These are phyloP conservation scores for Limnanthes douglasii DNA, from an alignment of 345 rosid genomes.

Conservation along the genomic window DNA sequence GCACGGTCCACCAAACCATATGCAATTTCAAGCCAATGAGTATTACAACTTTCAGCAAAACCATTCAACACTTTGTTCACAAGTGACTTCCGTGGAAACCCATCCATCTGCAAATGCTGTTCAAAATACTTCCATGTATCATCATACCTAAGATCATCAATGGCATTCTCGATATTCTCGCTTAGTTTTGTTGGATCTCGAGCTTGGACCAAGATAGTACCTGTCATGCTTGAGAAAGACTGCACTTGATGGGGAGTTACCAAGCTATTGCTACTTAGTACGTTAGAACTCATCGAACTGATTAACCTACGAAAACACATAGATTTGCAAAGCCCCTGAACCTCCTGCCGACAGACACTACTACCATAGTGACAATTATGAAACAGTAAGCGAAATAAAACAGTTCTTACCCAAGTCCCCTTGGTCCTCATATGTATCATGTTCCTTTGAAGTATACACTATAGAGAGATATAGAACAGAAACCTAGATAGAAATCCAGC, in stretches of 20 bases:
- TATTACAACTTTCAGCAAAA: slow-evolving; percentile 44
- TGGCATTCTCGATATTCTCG: slow-evolving; percentile 41
- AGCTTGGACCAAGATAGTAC: slow-evolving; percentile 67
- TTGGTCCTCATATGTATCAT: no score
- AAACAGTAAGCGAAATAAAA: no score
- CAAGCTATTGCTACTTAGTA: no score
- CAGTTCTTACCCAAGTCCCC: no score
- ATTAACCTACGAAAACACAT: no score
- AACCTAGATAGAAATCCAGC: no score
- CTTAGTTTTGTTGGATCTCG: slow-evolving; percentile 61
- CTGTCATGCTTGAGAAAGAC: slow-evolving; percentile 26
- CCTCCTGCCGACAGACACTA: no score
- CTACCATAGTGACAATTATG: no score
- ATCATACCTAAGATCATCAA: slow-evolving; percentile 29
- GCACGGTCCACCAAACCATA: slow-evolving; percentile 51
- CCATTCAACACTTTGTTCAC: slow-evolving; percentile 43
- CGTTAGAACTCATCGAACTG: no score
- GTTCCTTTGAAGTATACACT: no score
- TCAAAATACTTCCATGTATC: slow-evolving; percentile 61
- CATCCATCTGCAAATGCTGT: slow-evolving; percentile 73
- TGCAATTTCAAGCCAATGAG: slow-evolving; percentile 50
- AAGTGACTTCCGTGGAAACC: slow-evolving; percentile 63
- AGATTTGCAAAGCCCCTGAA: no score
- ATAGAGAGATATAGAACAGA: no score
- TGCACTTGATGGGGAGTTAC: slow-evolving; percentile 4